Conservation (phyloP, 805 yeast species). For the Metschnikowia shivogae region DNA sequence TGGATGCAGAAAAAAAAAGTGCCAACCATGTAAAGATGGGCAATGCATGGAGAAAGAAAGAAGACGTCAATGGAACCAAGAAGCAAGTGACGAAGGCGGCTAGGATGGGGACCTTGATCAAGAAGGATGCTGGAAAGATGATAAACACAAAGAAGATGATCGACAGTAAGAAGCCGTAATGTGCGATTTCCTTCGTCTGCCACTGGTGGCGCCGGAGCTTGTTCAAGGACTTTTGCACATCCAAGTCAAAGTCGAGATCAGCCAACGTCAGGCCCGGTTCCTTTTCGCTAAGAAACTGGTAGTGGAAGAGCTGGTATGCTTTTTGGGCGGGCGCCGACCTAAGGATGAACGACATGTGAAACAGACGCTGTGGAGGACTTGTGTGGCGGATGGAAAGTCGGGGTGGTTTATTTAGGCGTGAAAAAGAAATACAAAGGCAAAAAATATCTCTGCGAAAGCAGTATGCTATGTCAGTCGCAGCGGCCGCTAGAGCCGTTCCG, state of each 20-base stretch:
- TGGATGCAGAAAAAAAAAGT: conserved; percentile 71
- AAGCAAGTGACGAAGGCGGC: conserved; percentile 46
- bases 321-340: conserved; percentile 28
- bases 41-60: conserved; percentile 76
- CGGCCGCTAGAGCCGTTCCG: not conserved
- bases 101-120: conserved; percentile 38
- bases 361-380: not conserved
- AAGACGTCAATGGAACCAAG: conserved; percentile 70
- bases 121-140: conserved; percentile 52
- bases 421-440: conserved; percentile 1
- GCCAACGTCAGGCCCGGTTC: conserved; percentile 47
- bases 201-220: conserved; percentile 42
- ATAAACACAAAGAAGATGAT: conserved; percentile 57
- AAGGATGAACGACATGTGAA: conserved; percentile 14
- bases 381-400: not conserved
- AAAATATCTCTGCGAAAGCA: conserved; percentile 2
- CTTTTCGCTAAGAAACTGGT: conserved; percentile 52
- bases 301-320: conserved; percentile 43
- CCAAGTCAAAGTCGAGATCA: conserved; percentile 47
- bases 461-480: not conserved
- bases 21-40: conserved; percentile 87
- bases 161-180: conserved; percentile 47
- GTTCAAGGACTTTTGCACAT: conserved; percentile 38
- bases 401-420: not conserved
- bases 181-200: conserved; percentile 46